Base-by-base conservation (phyloP, 2,329 filamentous ascomycete species). In the Clonostachys rhizophaga region DNA sequence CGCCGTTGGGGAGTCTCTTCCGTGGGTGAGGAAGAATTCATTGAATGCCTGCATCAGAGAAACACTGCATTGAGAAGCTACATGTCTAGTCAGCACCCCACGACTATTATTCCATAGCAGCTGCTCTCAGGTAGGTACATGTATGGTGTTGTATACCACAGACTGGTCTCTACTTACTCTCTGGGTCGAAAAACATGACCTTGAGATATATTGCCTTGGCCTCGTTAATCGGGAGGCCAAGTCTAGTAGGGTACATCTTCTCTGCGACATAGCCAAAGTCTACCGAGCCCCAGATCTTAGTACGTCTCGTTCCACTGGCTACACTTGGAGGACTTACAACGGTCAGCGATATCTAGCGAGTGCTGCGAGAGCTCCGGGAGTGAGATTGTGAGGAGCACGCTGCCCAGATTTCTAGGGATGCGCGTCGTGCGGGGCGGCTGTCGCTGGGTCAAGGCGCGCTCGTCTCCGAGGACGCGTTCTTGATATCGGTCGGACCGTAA, bases 41-140 rank as follows among this genome's bases (percentile, higher is more conserved):
- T 58, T 59, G 40, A 45, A 54, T 11, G 56, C 52, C 42, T 54
- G 44, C 54, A 58, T 60, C 20, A 57, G 41, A 2, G 50, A 35
- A 13, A 46, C 7, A 8, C 34, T 46, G 36, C 44, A 46, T 10
- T 46, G 30, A 12, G 17, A 43, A 16, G 42, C 42, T 43, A n/a
- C 5, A 43, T 40, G 17, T 5, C 17, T n/a, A 30, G 24, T 30
- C 24, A 30, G 24, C 53, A 39, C 52, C 55, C 57, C 16, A 52
- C 24, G 9, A 30, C 37, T 13, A 14, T 17, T 39, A 4, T n/a
- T 40, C n/a, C n/a, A 18, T 5, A 40, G 12, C 12, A 40, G 11
- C 3, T 14, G 11, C 8, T 13, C 37, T 14, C 12, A 8, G 12
- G 12, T 40, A 40, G n/a, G 17, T 30, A 30, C 24, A 10, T 30